phyloP scores from a whole-genome alignment of 129 eudicot species.

The Flaveria brownii region DNA sequence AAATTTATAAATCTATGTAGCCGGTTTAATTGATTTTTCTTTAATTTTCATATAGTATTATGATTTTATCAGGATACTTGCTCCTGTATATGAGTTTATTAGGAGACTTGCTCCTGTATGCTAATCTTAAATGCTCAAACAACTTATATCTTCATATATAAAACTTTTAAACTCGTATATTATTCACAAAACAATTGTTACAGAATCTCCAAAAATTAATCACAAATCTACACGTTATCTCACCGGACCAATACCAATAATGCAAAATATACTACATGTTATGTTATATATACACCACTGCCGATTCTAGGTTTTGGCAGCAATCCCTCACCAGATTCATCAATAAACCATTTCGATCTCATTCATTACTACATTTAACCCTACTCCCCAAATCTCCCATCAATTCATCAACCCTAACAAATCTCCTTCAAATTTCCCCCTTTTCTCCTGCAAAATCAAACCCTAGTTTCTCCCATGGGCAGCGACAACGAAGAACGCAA shows the following conservation, averaged over 20 bases:
- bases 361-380: constrained; percentile 17
- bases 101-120: too few species aligned
- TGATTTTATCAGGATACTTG: too few species aligned
- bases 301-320: constrained; percentile 32
- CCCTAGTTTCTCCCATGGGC: constrained; percentile 55
- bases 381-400: constrained; percentile 6
- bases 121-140: too few species aligned
- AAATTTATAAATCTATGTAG: too few species aligned
- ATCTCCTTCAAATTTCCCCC: constrained; percentile 28
- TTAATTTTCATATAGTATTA: too few species aligned
- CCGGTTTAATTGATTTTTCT: too few species aligned
- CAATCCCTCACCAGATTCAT: constrained; percentile 23
- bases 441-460: constrained; percentile 28
- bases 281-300: constrained; percentile 10
- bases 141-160: too few species aligned
- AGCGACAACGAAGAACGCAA: constrained; percentile 61
- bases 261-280: background rate
- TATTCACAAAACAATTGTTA: too few species aligned
- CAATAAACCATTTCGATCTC: constrained; percentile 28
- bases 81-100: too few species aligned
- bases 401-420: constrained; percentile 27
- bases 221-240: background rate
- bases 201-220: too few species aligned
- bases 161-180: too few species aligned
- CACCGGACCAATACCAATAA: constrained; percentile 15